Conservation (phyloP, 2,329 filamentous ascomycete species). For the Botrytis deweyae region DNA sequence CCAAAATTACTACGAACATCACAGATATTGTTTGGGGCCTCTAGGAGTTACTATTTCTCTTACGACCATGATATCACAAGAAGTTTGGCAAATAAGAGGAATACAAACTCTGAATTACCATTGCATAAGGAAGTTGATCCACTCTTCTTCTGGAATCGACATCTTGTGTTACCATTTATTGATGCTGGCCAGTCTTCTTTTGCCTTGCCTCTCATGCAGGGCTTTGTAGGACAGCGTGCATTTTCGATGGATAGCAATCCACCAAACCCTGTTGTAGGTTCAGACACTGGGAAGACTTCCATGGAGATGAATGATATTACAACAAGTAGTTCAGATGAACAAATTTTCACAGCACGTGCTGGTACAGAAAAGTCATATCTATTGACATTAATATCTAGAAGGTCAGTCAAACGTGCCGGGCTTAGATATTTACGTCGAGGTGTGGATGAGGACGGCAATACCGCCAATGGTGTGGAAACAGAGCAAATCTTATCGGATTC, state of each 20-base stretch:
- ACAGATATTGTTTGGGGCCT: constrained; percentile 78
- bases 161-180: constrained; percentile 72
- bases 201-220: constrained; percentile 83
- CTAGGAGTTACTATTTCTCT: constrained; percentile 88
- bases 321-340: constrained; percentile 28
- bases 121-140: constrained; percentile 72
- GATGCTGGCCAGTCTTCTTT: constrained; percentile 69
- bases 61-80: constrained; percentile 92
- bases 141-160: constrained; percentile 87
- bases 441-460: constrained; percentile 83
- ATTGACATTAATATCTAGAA: constrained; percentile 87
- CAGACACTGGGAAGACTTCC: constrained; percentile 48
- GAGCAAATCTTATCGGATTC: constrained; percentile 84
- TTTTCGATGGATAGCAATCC: constrained; percentile 71
- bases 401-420: constrained; percentile 82
- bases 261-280: constrained; percentile 45
- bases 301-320: constrained; percentile 44
- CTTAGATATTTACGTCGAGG: constrained; percentile 87
- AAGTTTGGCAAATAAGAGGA: constrained; percentile 48
- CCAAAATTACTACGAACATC: constrained; percentile 84
- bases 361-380: constrained; percentile 44
- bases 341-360: constrained; percentile 23
- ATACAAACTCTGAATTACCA: constrained; percentile 52
- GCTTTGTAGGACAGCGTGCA: constrained; percentile 82
- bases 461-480: constrained; percentile 90